These are phyloP conservation scores for Ceriops zippeliana DNA, from an alignment of 345 rosid species.

Conservation along the genomic window DNA sequence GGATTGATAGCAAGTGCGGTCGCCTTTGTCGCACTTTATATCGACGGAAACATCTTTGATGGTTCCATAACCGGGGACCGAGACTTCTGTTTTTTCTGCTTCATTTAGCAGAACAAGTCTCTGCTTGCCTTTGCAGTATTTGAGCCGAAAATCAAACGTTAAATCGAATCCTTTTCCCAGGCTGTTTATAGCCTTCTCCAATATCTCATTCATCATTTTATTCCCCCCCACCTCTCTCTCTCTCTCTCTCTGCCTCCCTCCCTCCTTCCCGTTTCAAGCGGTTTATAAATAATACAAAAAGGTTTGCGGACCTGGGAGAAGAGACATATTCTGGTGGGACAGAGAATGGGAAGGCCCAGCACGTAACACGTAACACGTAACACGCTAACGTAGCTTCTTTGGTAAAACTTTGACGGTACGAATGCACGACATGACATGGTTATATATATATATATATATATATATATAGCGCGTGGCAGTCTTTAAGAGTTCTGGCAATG, in stretches of 20 bases:
- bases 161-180: conserved; percentile 88
- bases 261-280: background rate
- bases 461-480: too few relatives aligned
- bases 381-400: too few relatives aligned
- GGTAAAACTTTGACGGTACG: too few relatives aligned
- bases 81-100: conserved; percentile 41
- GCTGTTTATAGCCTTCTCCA: conserved; percentile 57
- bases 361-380: too few relatives aligned
- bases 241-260: background rate
- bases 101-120: conserved; percentile 62
- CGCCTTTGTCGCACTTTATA: conserved; percentile 89
- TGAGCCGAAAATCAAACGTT: conserved; percentile 71
- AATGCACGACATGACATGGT: too few relatives aligned
- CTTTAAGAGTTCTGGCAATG: too few relatives aligned
- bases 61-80: conserved; percentile 61
- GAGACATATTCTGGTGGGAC: background rate
- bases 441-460: too few relatives aligned
- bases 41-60: conserved; percentile 54
- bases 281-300: background rate
- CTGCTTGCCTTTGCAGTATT: conserved; percentile 67
- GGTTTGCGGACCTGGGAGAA: background rate
- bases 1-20: conserved; percentile 63
- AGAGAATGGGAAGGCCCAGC: too few relatives aligned
- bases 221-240: background rate
- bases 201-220: conserved; percentile 29